These are phyloP conservation scores for Hibiscus syriacus DNA, from an alignment of 345 rosid genomes.

Conservation along the genomic window DNA sequence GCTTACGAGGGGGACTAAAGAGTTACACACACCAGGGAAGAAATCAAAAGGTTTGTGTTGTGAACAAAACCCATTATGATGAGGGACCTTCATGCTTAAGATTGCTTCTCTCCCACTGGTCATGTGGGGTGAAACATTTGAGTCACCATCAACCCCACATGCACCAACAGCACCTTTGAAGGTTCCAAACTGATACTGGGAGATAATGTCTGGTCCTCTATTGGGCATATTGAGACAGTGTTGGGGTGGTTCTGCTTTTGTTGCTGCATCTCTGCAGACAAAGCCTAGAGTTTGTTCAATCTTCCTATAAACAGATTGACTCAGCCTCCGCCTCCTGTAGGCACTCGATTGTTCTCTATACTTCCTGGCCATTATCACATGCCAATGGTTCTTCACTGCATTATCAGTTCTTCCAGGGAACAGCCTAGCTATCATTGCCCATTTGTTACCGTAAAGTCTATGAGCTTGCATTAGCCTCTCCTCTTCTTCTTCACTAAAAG, in stretches of 20 bases:
- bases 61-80: neutral
- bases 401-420: constrained; percentile 98
- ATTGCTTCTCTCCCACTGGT: constrained; percentile 16
- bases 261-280: constrained; percentile 19
- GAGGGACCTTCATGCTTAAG: constrained; percentile 13
- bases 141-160: constrained; percentile 15
- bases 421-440: constrained; percentile 98
- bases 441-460: constrained; percentile 89
- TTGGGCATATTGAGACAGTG: constrained; percentile 16
- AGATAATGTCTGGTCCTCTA: constrained; percentile 13
- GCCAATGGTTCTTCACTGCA: constrained; percentile 98
- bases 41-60: constrained; percentile 29
- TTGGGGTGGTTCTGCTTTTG: constrained; percentile 11
- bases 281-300: constrained; percentile 23
- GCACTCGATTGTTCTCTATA: constrained; percentile 80
- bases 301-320: constrained; percentile 27
- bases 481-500: constrained; percentile 90
- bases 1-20: too few species aligned
- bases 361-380: constrained; percentile 94
- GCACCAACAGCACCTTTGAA: constrained; percentile 17
- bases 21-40: constrained; percentile 20
- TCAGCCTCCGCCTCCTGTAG: constrained; percentile 61
- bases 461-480: constrained; percentile 93
- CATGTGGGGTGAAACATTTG: constrained; percentile 21
- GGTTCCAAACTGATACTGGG: constrained; percentile 15